A percentile compares a stretch with the other conserved stretches of the same genome.
These are phyloP conservation scores for Crithidia expoeki DNA, from an alignment of 208 protist genomes.

Conservation along the genomic window DNA sequence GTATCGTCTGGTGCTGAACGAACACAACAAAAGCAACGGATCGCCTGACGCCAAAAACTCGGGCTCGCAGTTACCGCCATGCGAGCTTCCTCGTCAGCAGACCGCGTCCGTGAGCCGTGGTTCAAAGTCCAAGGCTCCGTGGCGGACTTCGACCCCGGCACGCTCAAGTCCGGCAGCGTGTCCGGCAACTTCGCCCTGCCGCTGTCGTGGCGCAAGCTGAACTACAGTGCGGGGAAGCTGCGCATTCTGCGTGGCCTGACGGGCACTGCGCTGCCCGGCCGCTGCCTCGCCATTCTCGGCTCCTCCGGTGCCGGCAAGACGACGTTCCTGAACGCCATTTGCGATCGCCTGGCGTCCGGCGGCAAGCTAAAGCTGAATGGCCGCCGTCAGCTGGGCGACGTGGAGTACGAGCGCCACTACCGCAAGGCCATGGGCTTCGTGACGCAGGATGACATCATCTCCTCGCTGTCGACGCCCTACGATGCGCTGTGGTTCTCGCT, in stretches of 20 bases:
- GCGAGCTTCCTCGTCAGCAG: background rate
- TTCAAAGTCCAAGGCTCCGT: slow-evolving; percentile 50
- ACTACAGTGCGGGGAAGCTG: slow-evolving; percentile 50
- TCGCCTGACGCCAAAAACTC: background rate
- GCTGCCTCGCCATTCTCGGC: slow-evolving; percentile 85
- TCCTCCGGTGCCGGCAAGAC: slow-evolving; percentile 88
- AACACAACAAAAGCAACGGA: background rate
- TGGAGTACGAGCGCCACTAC: slow-evolving; percentile 58
- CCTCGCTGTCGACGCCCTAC: slow-evolving; percentile 60
- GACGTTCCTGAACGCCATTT: slow-evolving; percentile 86
- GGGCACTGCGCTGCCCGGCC: slow-evolving; percentile 71
- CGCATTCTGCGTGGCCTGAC: slow-evolving; percentile 72
- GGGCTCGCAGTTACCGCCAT: background rate
- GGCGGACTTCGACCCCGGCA: slow-evolving; percentile 50
- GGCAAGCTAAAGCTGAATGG: slow-evolving; percentile 51
- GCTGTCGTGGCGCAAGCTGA: slow-evolving; percentile 77
- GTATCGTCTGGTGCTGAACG: too few relatives aligned
- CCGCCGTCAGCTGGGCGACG: slow-evolving; percentile 67
- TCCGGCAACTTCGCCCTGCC: slow-evolving; percentile 52
- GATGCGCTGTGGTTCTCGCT: slow-evolving; percentile 79
- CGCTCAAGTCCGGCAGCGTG: slow-evolving; percentile 33
- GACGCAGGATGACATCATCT: slow-evolving; percentile 85
- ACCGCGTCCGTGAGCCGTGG: slow-evolving; percentile 22
- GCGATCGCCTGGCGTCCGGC: slow-evolving; percentile 56
- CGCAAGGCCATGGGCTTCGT: slow-evolving; percentile 80